phyloP scores from a whole-genome alignment of 805 yeast species.

The Maudiozyma bulderi region DNA sequence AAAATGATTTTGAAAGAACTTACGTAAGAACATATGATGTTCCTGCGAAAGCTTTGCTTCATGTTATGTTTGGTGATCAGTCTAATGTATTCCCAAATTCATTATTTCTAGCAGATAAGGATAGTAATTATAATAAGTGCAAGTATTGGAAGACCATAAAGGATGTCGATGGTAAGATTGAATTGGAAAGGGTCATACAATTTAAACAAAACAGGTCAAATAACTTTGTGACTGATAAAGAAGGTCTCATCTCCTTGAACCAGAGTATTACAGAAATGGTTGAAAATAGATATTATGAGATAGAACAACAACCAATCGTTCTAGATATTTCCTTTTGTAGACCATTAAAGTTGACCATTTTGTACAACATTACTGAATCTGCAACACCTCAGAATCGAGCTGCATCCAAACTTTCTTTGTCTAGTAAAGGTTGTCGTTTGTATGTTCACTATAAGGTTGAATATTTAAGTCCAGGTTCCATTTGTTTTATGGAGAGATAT shows the following conservation, averaged over 20 bases:
- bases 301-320: constrained; percentile 41
- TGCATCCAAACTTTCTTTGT: constrained; percentile 3
- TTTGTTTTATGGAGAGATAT: constrained; percentile 7
- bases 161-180: constrained; percentile 3
- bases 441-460: constrained; percentile 9
- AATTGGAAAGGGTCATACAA: constrained; percentile 19
- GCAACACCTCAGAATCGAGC: constrained; percentile 5
- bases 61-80: constrained; percentile 68
- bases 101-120: constrained; percentile 13
- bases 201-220: constrained; percentile 23
- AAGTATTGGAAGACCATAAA: constrained; percentile 13
- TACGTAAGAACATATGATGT: constrained; percentile 36
- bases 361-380: constrained; percentile 16
- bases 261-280: constrained; percentile 46
- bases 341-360: constrained; percentile 27
- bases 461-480: constrained; percentile 2
- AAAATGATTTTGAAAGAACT: constrained; percentile 30
- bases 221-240: constrained; percentile 10
- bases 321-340: constrained; percentile 40
- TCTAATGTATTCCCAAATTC: constrained; percentile 38
- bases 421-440: constrained; percentile 6
- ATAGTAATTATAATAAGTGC: constrained; percentile 30
- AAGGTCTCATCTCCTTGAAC: constrained; percentile 7
- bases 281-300: constrained; percentile 46
- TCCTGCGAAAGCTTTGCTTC: constrained; percentile 75